Percentiles rank a stretch among this genome's conserved stretches.
phyloP scores from a whole-genome alignment of 2,329 filamentous ascomycete species.

The Exophiala oligosperma region DNA sequence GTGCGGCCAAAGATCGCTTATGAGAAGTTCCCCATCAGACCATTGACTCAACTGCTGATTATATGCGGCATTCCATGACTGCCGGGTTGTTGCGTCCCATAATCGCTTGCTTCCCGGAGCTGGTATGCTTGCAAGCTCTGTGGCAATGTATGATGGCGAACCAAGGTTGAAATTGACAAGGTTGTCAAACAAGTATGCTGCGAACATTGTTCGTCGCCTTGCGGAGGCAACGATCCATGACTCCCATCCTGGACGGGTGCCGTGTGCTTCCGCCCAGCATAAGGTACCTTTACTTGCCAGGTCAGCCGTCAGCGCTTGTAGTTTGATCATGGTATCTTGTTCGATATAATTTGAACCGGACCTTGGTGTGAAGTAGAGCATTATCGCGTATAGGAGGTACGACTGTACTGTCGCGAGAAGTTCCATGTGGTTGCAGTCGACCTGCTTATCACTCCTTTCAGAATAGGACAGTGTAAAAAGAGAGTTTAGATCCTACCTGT shows the following conservation, averaged over 20 bases:
- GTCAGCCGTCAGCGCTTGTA: slow-evolving; percentile 52
- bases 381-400: slow-evolving; percentile 54
- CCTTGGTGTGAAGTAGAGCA: slow-evolving; percentile 46
- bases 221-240: slow-evolving; percentile 55
- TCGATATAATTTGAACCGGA: slow-evolving; percentile 34
- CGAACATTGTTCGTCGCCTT: slow-evolving; percentile 53
- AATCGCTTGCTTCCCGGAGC: slow-evolving; percentile 44
- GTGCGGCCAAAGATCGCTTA: slow-evolving; percentile 55
- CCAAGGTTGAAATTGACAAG: slow-evolving; percentile 47
- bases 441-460: slow-evolving; percentile 1
- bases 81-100: slow-evolving; percentile 44
- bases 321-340: slow-evolving; percentile 49
- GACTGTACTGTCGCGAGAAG: slow-evolving; percentile 53
- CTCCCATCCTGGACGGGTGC: slow-evolving; percentile 50
- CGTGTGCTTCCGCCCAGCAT: slow-evolving; percentile 44
- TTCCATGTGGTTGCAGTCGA: slow-evolving; percentile 30
- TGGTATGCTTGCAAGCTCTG: slow-evolving; percentile 48
- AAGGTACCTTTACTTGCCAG: slow-evolving; percentile 44
- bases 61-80: slow-evolving; percentile 48
- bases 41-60: slow-evolving; percentile 46
- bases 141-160: slow-evolving; percentile 50
- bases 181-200: slow-evolving; percentile 57
- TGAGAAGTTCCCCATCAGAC: slow-evolving; percentile 42
- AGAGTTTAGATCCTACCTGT: slow-evolving; percentile 4
- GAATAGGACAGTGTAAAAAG: not conserved